Percentiles rank a stretch among this genome's conserved stretches.
These are phyloP conservation scores for Elongisporangium prolatum DNA, from an alignment of 352 stramenopile species.

Conservation along the genomic window DNA sequence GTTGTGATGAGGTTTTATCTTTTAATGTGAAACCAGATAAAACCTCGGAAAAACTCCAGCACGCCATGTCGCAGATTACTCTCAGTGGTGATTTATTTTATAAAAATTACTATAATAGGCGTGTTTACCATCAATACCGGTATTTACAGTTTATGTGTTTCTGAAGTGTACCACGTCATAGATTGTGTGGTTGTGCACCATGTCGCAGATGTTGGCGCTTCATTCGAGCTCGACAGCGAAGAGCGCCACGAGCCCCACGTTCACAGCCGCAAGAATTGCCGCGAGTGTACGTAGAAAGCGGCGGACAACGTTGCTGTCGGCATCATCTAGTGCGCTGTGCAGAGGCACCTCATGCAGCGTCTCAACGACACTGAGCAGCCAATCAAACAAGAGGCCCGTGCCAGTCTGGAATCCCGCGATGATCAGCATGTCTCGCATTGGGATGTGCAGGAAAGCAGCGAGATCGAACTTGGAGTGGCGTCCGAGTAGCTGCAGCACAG, in stretches of 20 bases:
- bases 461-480: slow-evolving; percentile 21
- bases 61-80: no score
- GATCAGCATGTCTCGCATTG: slow-evolving; percentile 11
- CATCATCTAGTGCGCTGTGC: slow-evolving; percentile 24
- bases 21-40: no score
- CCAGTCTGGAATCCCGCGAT: no score
- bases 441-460: slow-evolving; percentile 4
- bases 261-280: slow-evolving; percentile 16
- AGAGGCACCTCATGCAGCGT: slow-evolving; percentile 31
- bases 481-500: slow-evolving; percentile 14
- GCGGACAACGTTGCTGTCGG: slow-evolving; percentile 17
- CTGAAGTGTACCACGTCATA: no score
- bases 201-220: no score
- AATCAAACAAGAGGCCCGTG: slow-evolving; percentile 22
- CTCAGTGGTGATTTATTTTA: no score
- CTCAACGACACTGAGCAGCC: slow-evolving; percentile 28
- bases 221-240: slow-evolving; percentile 3
- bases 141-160: no score
- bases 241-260: slow-evolving; percentile 18
- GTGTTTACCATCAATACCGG: no score
- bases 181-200: no score
- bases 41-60: no score
- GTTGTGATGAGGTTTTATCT: no score
- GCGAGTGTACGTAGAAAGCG: slow-evolving; percentile 21
- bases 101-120: no score